Conservation (phyloP, 768 basidiomycete species). For the Pisolithus marmoratus region DNA sequence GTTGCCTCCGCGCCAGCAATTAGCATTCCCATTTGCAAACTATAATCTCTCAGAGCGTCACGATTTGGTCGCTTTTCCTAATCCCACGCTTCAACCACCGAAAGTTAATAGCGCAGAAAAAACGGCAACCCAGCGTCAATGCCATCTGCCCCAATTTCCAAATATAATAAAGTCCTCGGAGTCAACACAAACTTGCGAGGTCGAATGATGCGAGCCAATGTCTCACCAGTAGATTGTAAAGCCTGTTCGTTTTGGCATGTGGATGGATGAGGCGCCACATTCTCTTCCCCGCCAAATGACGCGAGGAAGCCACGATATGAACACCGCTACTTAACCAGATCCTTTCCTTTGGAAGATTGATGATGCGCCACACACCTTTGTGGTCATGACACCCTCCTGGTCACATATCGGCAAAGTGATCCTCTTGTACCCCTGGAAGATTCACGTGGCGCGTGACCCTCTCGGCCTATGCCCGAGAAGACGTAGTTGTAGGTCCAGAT, state of each 20-base stretch:
- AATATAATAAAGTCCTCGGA: not conserved
- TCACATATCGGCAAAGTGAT: not conserved
- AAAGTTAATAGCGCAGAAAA: not conserved
- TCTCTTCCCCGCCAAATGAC: not conserved
- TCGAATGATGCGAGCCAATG: not conserved
- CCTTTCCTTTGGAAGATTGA: not conserved
- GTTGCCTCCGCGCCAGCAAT: no score
- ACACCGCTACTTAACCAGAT: not conserved
- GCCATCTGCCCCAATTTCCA: not conserved
- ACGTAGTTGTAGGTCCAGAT: not conserved
- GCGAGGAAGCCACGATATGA: not conserved
- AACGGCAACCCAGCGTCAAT: not conserved
- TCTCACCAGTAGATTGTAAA: not conserved
- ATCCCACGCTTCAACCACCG: no score
- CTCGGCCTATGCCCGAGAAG: not conserved
- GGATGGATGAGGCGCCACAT: not conserved
- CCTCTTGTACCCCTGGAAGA: not conserved
- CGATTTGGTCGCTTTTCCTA: no score
- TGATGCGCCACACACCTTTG: not conserved
- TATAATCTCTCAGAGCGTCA: no score
- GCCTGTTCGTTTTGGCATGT: not conserved
- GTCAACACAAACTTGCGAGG: not conserved
- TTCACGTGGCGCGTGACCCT: not conserved
- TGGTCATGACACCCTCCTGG: not conserved
- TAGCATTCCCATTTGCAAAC: no score